Evolutionary conservation across 208 protist genomes (phyloP).

Genomic region (Acanthamoeba royreba): DNA sequence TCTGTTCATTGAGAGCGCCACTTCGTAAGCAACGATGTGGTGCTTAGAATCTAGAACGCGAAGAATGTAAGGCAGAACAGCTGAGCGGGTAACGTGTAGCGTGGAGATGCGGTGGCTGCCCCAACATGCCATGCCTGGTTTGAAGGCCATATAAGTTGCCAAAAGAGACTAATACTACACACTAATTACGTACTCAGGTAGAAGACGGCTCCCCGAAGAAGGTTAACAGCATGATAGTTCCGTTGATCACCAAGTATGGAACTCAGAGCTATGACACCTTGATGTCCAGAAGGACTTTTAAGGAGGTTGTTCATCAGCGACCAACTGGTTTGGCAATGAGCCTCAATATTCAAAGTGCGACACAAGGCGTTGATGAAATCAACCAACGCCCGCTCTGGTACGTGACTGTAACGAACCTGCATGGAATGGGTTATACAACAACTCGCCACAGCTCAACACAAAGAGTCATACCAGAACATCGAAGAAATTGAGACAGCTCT

Average conservation of each 20-base stretch:
- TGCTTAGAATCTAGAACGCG: constrained; percentile 40
- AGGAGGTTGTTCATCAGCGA: constrained; percentile 50
- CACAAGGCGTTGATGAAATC: constrained; percentile 44
- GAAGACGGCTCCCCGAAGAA: constrained; percentile 61
- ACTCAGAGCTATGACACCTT: constrained; percentile 53
- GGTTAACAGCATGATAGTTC: constrained; percentile 43
- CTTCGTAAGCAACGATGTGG: constrained; percentile 63
- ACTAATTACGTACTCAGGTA: constrained; percentile 50
- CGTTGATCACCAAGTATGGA: constrained; percentile 26
- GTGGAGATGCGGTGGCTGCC: constrained; percentile 7
- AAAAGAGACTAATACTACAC: background rate
- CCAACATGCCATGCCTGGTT: constrained; percentile 26
- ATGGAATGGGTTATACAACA: background rate
- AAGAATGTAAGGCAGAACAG: constrained; percentile 28
- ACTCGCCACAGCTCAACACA: background rate
- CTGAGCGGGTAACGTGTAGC: background rate
- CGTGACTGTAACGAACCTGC: constrained; percentile 11
- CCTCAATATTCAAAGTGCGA: constrained; percentile 58
- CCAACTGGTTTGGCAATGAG: constrained; percentile 48
- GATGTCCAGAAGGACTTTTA: constrained; percentile 33
- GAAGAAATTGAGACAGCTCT: constrained; percentile 57
- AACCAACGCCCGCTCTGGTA: background rate
- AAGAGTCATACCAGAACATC: constrained; percentile 6
- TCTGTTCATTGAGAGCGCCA: constrained; percentile 51
- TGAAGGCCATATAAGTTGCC: background rate